Evolutionary conservation across 1,139 yeast genomes (phyloP), one percentile per base, ranked within the genome.

Genomic region (Yamadazyma sp.): DNA sequence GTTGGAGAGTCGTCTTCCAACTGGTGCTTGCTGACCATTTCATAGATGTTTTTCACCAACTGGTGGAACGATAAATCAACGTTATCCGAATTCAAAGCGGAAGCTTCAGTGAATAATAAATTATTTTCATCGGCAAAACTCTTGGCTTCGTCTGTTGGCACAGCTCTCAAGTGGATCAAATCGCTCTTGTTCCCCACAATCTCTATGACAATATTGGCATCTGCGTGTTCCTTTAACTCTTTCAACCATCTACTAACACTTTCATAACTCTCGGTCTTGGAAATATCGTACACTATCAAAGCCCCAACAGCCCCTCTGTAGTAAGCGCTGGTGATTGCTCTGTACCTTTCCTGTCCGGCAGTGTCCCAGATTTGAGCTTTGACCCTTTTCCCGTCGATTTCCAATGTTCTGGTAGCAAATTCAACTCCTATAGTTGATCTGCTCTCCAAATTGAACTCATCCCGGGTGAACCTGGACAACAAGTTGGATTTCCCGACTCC

Each of bases 351-450:
- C 71, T 92, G 98, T 44, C 98, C 98, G 2, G 98, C 98, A 22
- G 98, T 92, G 64, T 92, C 98, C 98, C 98, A 92, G 58, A 92
- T 89, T 65, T 94, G 98, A 7, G 98, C 97, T 66, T 92, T 92
- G 58, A 94, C 89, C 59, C 95, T 77, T 66, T 91, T 92, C 44
- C 95, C 95, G 55, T 92, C 98, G 42, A 92, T 91, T 55, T 87
- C 95, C 41, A 92, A 81, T 2, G 98, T 91, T 62, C 97, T 79
- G 29, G 98, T 94, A 34, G 98, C 98, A 72, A 92, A 94, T 64
- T 94, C 98, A 36, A 92, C 98, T 37, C 98, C 98, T 56, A 92
- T 94, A 18, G 98, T 92, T 39, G 95, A 85, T 63, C 94, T 84
- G 31, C 95, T 84, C 61, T 92, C 98, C 51, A 91, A 77, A 66